Conservation (phyloP, 306 rosid species). For the Mucuna pruriens region DNA sequence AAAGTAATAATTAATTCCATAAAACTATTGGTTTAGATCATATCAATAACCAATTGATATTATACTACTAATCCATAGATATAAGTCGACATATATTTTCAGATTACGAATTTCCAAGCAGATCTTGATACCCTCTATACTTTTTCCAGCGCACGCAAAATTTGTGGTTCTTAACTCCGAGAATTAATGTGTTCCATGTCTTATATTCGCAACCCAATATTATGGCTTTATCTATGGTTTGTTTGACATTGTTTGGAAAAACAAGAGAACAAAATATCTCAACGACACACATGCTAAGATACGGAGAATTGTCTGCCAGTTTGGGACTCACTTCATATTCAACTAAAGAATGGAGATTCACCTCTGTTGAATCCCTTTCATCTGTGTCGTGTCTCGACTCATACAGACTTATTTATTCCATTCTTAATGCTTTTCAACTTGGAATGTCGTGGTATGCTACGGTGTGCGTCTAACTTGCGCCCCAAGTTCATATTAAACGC, state of each 20-base stretch:
- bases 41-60: background rate
- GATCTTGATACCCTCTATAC: background rate
- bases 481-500: background rate
- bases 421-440: background rate
- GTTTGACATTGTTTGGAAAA: background rate
- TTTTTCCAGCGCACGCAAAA: background rate
- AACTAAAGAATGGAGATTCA: conserved; percentile 15
- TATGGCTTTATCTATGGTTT: background rate
- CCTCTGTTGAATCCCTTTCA: background rate
- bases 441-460: background rate
- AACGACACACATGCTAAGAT: conserved; percentile 14
- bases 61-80: background rate
- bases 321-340: conserved; percentile 3
- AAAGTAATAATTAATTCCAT: no score
- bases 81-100: background rate
- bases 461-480: background rate
- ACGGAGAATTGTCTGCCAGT: conserved; percentile 6
- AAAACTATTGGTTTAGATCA: no score
- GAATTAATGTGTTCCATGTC: background rate
- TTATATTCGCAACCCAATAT: background rate
- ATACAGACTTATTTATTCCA: background rate
- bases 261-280: background rate
- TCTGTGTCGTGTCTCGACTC: background rate
- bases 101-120: background rate
- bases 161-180: background rate